Base-by-base conservation (phyloP, 768 basidiomycete genomes). In the Phanerochaete carnosa region DNA sequence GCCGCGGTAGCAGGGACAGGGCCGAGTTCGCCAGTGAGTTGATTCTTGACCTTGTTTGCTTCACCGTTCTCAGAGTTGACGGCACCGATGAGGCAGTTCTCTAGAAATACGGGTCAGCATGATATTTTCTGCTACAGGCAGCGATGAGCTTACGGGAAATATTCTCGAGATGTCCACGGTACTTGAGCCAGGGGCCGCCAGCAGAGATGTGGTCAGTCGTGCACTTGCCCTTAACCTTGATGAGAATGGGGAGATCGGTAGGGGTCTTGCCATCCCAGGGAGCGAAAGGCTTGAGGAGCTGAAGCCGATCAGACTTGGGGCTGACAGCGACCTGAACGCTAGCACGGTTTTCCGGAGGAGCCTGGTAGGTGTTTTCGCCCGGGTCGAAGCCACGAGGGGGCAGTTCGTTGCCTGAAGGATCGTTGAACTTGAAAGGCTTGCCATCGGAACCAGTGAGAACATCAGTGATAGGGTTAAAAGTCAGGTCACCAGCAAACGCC, bases 171-270 rank as follows among this genome's bases (percentile, higher is more conserved):
- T 98, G 96, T 64, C 96, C 96, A 81, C 96, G 94, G 83, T 95
- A 98, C 80, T 98, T 98, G 80, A 98, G 86, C 96, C 96, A 98
- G 47, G 96, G 96, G 61, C 96, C 96, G 81, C 95, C 96, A 72
- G 95, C 95, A 62, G 89, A 92, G 75, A 96, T 95, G 76, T 96
- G 94, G 74, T 96, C 94, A 65, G 94, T 95, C 45, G 94, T 99
- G 90, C 97, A 99, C 82, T 99, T 99, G 84, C 96, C 96, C 80
- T 87, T 83, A 66, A 93, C 97, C 85, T 99, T 99, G 84, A 99
- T 99, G 72, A 99, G 80, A 63, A 99, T 81, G 11, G 96, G 96
- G 64, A 95, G 83, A 67, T 92, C 90, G 58, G 82, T 79, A 51
- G 94, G 91, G 45, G 92, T 88, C 85, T 97, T 90, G 57, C 95